phyloP scores from a whole-genome alignment of 1,284 basidiomycete species.

The Ustilago curta region DNA sequence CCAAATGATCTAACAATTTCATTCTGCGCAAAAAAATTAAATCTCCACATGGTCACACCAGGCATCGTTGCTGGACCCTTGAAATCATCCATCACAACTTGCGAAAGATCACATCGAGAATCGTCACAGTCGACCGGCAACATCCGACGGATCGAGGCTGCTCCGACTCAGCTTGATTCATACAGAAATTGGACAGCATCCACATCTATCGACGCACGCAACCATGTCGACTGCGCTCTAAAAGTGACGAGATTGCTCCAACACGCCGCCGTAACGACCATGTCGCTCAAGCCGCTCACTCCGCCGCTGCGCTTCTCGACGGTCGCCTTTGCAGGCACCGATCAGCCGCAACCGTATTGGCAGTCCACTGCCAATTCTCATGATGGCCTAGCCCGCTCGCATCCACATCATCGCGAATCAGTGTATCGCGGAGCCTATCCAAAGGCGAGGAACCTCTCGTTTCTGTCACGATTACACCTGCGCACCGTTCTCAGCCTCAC shows the following conservation, averaged over 20 bases:
- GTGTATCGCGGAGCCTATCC: conserved; percentile 67
- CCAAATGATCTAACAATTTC: conserved; percentile 18
- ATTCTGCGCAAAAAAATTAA: background rate
- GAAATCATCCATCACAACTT: conserved; percentile 6
- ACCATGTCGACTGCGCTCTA: conserved; percentile 7
- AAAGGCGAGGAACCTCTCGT: conserved; percentile 61
- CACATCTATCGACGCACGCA: background rate
- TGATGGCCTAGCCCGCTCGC: conserved; percentile 12
- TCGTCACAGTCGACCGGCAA: background rate
- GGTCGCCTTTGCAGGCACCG: conserved; percentile 47
- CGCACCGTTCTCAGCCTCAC: conserved; percentile 65
- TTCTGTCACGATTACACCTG: conserved; percentile 61
- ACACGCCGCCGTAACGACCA: conserved; percentile 1
- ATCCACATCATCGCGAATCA: conserved; percentile 48
- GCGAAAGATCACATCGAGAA: background rate
- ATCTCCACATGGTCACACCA: conserved; percentile 16
- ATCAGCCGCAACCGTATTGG: conserved; percentile 9
- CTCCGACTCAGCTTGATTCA: background rate
- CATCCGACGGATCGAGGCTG: background rate
- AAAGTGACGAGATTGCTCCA: background rate
- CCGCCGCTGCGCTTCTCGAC: conserved; percentile 62
- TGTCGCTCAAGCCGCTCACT: conserved; percentile 54
- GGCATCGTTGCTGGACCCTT: conserved; percentile 10
- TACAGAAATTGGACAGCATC: too few relatives aligned
- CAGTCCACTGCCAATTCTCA: background rate